phyloP scores from a whole-genome alignment of 1,139 yeast genomes.

The Candida pseudocylindracea region DNA sequence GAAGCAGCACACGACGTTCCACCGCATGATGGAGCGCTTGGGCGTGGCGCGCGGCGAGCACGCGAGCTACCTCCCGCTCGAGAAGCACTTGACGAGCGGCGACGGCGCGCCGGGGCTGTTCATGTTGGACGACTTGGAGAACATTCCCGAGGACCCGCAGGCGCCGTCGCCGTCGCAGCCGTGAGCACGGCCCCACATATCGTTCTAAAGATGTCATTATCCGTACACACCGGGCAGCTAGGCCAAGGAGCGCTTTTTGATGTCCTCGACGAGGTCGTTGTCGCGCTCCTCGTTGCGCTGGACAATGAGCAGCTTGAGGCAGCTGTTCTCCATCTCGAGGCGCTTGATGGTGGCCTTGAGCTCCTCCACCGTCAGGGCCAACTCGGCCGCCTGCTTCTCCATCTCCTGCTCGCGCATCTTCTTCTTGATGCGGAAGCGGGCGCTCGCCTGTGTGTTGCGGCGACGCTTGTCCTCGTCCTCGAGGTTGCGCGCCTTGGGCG shows the following conservation, averaged over 20 bases:
- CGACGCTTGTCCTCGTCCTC: slow-evolving; percentile 21
- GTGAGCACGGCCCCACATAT: too few species aligned
- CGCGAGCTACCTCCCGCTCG: too few species aligned
- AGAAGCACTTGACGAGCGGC: too few species aligned
- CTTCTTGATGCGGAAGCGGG: slow-evolving; percentile 38
- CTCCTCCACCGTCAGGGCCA: slow-evolving; percentile 15
- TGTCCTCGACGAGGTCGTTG: slow-evolving; percentile 15
- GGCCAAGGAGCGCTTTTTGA: slow-evolving; percentile 13
- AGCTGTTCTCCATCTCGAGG: slow-evolving; percentile 62
- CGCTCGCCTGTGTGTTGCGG: slow-evolving; percentile 41
- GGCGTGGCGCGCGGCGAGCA: too few species aligned
- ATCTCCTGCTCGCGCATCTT: slow-evolving; percentile 35
- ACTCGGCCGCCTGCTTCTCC: slow-evolving; percentile 23
- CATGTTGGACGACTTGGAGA: too few species aligned
- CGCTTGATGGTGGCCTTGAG: slow-evolving; percentile 23
- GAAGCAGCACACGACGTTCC: too few species aligned
- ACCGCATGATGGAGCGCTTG: too few species aligned
- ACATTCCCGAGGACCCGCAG: too few species aligned
- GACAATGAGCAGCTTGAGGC: slow-evolving; percentile 27
- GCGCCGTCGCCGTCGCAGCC: too few species aligned
- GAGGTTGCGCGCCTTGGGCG: not conserved
- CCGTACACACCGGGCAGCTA: too few species aligned
- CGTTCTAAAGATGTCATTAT: too few species aligned
- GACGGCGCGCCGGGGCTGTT: too few species aligned
- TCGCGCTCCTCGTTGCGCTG: slow-evolving; percentile 23